Evolutionary conservation across 345 rosid genomes (phyloP), one percentile per base, ranked within the genome.

Genomic region (Syzygium grande): DNA sequence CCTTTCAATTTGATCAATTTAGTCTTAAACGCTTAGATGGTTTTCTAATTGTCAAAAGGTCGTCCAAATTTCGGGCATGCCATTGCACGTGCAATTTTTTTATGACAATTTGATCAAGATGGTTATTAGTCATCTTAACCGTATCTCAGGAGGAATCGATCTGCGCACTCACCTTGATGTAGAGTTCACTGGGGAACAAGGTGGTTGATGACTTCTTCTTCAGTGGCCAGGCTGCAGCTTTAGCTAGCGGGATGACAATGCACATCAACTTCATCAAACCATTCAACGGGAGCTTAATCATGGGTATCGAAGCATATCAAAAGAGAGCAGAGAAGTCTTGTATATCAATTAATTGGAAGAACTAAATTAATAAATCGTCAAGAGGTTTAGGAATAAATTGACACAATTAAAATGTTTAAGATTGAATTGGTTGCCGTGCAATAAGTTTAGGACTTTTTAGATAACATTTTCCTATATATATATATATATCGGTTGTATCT

Each of bases 201-300:
- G 88, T 95, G 4, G 84, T 94, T 63, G 99, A 98, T 87, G 98
- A 98, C 91, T 98, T 94, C 92, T 43, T 6, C 46, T 95, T 93
- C 94, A 96, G 96, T 92, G 99, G 99, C 89, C 99, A 96, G 92
- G 98, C 97, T 89, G 99, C 99, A 77, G 99, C 99, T 41, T 92
- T 96, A 93, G 98, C 99, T 34, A 98, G 99, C 89, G 99, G 99
- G 89, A 98, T 97, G 59, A 98, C 98, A 22, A 98, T 96, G 99
- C 99, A 96, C 87, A 96, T 98, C 68, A 98, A 96, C 91, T 96
- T 96, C 89, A 96, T 93, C 87, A 94, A 94, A 85, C 98, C 98
- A 12, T 93, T 94, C 84, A 92, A 93, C 85, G 98, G 98, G 11
- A 94, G 94, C 89, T 92, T 96, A 86, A 89, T 88, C 46, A 95